These are phyloP conservation scores for Elongisporangium anandrum DNA, from an alignment of 352 stramenopile genomes.

Conservation along the genomic window DNA sequence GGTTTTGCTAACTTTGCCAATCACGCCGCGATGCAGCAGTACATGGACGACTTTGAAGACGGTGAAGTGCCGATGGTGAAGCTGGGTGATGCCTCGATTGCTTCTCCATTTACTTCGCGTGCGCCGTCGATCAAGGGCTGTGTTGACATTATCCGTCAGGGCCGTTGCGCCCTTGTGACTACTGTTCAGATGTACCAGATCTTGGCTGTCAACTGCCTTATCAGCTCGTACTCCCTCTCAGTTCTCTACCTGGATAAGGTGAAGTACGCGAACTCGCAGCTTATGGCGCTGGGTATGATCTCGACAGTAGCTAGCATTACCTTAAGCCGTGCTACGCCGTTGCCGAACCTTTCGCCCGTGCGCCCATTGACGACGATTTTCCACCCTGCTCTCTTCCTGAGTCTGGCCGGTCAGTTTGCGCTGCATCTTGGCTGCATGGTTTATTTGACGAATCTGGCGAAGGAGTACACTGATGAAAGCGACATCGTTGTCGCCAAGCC, in stretches of 20 bases:
- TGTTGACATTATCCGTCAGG: slow-evolving; percentile 97
- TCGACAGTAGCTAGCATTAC: slow-evolving; percentile 82
- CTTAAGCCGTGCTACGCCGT: slow-evolving; percentile 90
- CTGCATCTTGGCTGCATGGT: slow-evolving; percentile 95
- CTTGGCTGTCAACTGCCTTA: slow-evolving; percentile 97
- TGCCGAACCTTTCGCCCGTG: slow-evolving; percentile 91
- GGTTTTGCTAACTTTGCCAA: slow-evolving; percentile 86
- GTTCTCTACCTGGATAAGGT: slow-evolving; percentile 98
- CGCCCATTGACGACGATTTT: slow-evolving; percentile 96
- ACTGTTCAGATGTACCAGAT: slow-evolving; percentile 99
- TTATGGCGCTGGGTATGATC: slow-evolving; percentile 88
- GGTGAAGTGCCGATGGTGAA: slow-evolving; percentile 96
- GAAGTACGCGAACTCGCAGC: slow-evolving; percentile 98
- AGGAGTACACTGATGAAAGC: slow-evolving; percentile 86
- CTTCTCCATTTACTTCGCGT: slow-evolving; percentile 98
- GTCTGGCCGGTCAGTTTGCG: slow-evolving; percentile 94
- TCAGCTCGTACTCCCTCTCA: slow-evolving; percentile 98
- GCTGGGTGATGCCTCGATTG: slow-evolving; percentile 98
- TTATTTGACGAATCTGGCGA: slow-evolving; percentile 87
- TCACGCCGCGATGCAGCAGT: slow-evolving; percentile 83
- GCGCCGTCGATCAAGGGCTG: slow-evolving; percentile 89
- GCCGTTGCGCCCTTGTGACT: slow-evolving; percentile 98
- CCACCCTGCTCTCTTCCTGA: slow-evolving; percentile 90
- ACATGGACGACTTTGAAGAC: slow-evolving; percentile 90
- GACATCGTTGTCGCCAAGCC: slow-evolving; percentile 73